Percentiles rank a stretch among this genome's conserved stretches.
phyloP scores from a whole-genome alignment of 2,329 filamentous ascomycete species.

The Coniochaeta pulveracea region DNA sequence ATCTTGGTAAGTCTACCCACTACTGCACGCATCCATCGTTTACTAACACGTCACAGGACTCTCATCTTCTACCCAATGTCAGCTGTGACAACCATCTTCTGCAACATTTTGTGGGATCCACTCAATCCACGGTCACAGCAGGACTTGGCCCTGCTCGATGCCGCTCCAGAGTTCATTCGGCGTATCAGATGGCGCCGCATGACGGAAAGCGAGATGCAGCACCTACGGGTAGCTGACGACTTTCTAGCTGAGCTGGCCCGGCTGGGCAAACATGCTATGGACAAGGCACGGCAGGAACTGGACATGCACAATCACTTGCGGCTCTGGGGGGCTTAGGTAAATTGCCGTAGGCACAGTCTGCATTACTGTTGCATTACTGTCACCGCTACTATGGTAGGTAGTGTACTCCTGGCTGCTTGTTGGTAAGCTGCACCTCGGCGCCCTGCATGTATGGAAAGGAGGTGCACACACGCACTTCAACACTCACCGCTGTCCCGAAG shows the following conservation, averaged over 20 bases:
- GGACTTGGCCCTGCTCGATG: conserved; percentile 34
- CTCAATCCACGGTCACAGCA: conserved; percentile 25
- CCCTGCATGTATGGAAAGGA: no score
- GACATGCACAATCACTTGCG: neutral
- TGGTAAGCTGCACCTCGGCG: no score
- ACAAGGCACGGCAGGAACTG: neutral
- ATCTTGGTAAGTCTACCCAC: conserved; percentile 30
- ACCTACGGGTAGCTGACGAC: conserved; percentile 23
- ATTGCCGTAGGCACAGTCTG: no score
- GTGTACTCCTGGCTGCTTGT: no score
- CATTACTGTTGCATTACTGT: no score
- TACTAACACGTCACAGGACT: conserved; percentile 26
- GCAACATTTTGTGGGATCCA: conserved; percentile 38
- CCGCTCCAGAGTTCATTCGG: conserved; percentile 28
- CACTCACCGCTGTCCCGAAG: no score
- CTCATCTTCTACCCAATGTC: conserved; percentile 45
- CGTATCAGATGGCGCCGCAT: conserved; percentile 13
- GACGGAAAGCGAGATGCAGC: conserved; percentile 20
- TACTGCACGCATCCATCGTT: neutral
- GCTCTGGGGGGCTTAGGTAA: no score
- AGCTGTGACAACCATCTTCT: conserved; percentile 41
- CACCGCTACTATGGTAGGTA: no score
- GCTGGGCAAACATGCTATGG: conserved; percentile 25
- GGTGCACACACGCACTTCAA: no score
- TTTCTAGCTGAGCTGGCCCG: conserved; percentile 25